Evolutionary conservation across 2,329 filamentous ascomycete genomes (phyloP).

Genomic region (Didymella sp.): DNA sequence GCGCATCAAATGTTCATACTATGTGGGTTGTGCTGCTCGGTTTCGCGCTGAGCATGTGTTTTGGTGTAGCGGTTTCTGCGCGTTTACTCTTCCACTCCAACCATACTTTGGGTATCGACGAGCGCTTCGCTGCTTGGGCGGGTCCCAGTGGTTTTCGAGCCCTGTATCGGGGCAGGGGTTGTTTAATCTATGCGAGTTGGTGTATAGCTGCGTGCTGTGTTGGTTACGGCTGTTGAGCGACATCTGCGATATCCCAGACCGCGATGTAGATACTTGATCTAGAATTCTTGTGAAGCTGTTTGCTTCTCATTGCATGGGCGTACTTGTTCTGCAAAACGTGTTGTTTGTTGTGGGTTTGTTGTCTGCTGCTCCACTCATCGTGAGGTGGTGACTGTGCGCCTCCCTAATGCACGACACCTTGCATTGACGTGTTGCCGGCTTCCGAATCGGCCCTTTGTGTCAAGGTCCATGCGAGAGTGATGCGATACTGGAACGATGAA

Average conservation of each 20-base stretch:
- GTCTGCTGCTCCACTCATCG: background rate
- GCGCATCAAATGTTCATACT: slow-evolving; percentile 2
- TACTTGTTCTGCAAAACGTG: background rate
- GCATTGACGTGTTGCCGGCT: slow-evolving; percentile 13
- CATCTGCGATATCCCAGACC: slow-evolving; percentile 18
- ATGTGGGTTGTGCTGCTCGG: background rate
- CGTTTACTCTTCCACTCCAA: slow-evolving; percentile 13
- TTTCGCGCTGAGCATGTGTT: slow-evolving; percentile 7
- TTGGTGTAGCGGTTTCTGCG: slow-evolving; percentile 6
- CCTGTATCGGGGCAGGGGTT: slow-evolving; percentile 6
- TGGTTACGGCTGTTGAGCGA: slow-evolving; percentile 6
- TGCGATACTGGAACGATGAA: background rate
- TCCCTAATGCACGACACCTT: slow-evolving; percentile 12
- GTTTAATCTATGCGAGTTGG: background rate
- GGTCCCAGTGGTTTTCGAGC: slow-evolving; percentile 37
- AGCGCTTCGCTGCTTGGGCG: slow-evolving; percentile 36
- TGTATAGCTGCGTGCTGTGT: background rate
- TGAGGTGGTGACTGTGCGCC: slow-evolving; percentile 10
- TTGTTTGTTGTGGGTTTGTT: background rate
- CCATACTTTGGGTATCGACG: slow-evolving; percentile 21
- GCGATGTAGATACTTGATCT: slow-evolving; percentile 12
- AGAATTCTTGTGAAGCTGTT: slow-evolving; percentile 1
- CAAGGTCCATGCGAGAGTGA: background rate
- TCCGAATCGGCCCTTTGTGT: slow-evolving; percentile 18
- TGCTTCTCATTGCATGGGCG: background rate